These are phyloP conservation scores for Fusarium metavorans DNA, from an alignment of 2,329 filamentous ascomycete genomes.

Conservation along the genomic window DNA sequence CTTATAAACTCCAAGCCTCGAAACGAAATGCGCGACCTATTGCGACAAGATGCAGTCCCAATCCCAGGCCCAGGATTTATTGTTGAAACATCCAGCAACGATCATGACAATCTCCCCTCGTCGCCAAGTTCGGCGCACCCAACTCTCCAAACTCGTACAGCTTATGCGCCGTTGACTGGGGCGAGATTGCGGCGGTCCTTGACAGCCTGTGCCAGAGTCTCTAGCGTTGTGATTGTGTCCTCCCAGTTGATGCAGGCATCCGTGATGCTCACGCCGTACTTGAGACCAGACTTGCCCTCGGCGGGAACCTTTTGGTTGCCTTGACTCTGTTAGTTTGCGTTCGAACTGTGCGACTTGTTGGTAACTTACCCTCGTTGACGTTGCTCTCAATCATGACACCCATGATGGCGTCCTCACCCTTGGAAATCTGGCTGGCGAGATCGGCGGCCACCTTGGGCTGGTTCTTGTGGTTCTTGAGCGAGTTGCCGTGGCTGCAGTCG, in stretches of 20 bases:
- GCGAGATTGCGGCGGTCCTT: slow-evolving; percentile 63
- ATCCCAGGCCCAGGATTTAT: slow-evolving; percentile 4
- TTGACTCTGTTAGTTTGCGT: slow-evolving; percentile 42
- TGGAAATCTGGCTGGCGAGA: slow-evolving; percentile 85
- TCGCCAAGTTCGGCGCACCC: neutral
- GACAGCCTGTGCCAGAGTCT: slow-evolving; percentile 82
- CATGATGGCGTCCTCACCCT: slow-evolving; percentile 89
- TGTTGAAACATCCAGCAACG: slow-evolving; percentile 4
- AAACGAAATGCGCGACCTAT: slow-evolving; percentile 31
- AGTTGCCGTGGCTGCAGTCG: slow-evolving; percentile 98
- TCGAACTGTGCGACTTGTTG: neutral
- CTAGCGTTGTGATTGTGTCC: slow-evolving; percentile 84
- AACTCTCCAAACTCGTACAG: neutral
- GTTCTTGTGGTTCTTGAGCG: slow-evolving; percentile 95
- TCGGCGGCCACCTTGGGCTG: slow-evolving; percentile 91
- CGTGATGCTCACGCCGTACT: slow-evolving; percentile 96
- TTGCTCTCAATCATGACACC: slow-evolving; percentile 99
- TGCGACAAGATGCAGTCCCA: slow-evolving; percentile 23
- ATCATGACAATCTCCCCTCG: neutral
- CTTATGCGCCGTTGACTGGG: slow-evolving; percentile 40
- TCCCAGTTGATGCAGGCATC: slow-evolving; percentile 98
- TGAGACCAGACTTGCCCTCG: slow-evolving; percentile 85
- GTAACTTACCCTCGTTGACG: slow-evolving; percentile 84
- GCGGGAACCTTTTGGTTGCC: slow-evolving; percentile 91
- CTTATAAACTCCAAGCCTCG: slow-evolving; percentile 42